A percentile compares a stretch with the other conserved stretches of the same genome.
Evolutionary conservation across 495 filamentous ascomycete species (phyloP).

Genomic region (Polyplosphaeria fusca): DNA sequence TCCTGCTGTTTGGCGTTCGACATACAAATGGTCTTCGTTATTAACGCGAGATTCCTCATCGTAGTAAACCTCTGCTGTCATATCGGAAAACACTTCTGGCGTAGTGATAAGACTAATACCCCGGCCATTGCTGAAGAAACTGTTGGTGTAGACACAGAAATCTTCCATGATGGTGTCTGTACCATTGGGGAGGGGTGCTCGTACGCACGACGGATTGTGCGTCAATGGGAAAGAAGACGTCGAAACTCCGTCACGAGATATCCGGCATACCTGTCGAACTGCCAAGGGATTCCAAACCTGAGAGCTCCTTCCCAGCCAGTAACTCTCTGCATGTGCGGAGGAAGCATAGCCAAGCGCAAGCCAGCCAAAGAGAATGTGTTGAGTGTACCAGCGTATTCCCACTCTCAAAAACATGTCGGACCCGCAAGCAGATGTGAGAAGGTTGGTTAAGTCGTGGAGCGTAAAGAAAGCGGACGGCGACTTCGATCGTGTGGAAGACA

Average conservation of each 20-base stretch:
- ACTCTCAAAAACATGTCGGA: too few species aligned
- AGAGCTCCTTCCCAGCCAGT: not conserved
- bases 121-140: not conserved
- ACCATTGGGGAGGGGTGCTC: not conserved
- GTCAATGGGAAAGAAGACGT: not conserved
- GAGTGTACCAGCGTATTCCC: not conserved
- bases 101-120: slow-evolving; percentile 26
- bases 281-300: not conserved
- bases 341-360: not conserved
- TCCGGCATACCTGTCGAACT: not conserved
- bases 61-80: not conserved
- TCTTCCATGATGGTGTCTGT: not conserved
- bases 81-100: slow-evolving; percentile 5
- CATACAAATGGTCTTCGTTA: slow-evolving; percentile 9
- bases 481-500: not conserved
- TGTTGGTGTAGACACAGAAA: slow-evolving; percentile 24
- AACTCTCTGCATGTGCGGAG: not conserved
- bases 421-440: too few species aligned
- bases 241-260: not conserved
- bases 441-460: not conserved
- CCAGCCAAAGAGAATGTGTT: not conserved
- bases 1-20: slow-evolving; percentile 5
- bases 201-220: not conserved
- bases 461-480: not conserved
- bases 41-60: not conserved